These are phyloP conservation scores for Dendrocalamus sinicus DNA, from an alignment of 176 grass and related monocot genomes.

Conservation along the genomic window DNA sequence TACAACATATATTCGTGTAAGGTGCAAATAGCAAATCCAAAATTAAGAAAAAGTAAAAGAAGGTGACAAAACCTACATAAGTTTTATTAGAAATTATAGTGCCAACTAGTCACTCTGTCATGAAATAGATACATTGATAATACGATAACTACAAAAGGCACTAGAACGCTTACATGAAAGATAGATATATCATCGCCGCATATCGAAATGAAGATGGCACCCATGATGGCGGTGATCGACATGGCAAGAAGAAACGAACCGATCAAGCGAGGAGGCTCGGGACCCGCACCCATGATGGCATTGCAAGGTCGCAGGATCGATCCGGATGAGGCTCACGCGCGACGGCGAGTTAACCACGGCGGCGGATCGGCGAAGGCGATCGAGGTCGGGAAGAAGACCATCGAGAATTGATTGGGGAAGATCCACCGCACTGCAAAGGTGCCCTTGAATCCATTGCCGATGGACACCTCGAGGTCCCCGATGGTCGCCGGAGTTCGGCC, in stretches of 20 bases:
- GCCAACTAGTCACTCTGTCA: constrained; percentile 4
- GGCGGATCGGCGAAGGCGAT: constrained; percentile 11
- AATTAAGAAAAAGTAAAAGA: not conserved
- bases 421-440: not conserved
- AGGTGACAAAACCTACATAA: constrained; percentile 9
- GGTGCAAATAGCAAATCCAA: not conserved
- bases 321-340: not conserved
- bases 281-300: not conserved
- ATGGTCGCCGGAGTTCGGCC: not conserved
- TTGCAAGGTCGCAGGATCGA: not conserved
- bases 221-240: constrained; percentile 26
- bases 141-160: not conserved
- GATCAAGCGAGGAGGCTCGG: not conserved
- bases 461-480: not conserved
- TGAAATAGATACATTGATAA: not conserved
- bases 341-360: not conserved
- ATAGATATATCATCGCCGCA: not conserved
- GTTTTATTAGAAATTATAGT: not conserved
- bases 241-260: not conserved
- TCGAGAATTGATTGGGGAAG: not conserved
- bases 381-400: not conserved
- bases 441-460: not conserved
- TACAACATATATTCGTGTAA: constrained; percentile 5
- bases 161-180: not conserved
- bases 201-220: constrained; percentile 16